phyloP scores from a whole-genome alignment of 2,329 filamentous ascomycete genomes.

The Dichotomopilus funicola region DNA sequence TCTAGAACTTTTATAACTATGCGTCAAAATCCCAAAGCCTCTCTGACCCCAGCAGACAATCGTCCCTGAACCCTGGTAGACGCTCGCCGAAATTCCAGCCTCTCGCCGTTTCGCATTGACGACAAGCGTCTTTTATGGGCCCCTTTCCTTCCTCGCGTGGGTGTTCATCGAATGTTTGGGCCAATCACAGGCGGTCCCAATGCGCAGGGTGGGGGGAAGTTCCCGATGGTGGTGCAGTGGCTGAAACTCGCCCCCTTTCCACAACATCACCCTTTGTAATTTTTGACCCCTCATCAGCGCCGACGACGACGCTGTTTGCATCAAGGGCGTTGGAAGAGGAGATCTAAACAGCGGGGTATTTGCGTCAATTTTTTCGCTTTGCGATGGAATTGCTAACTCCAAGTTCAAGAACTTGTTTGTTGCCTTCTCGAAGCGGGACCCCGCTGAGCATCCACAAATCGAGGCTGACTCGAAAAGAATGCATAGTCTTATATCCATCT shows the following conservation, averaged over 20 bases:
- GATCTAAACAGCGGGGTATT: too few species aligned
- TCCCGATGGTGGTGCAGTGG: constrained; percentile 1
- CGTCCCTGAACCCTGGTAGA: not conserved
- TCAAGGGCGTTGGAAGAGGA: too few species aligned
- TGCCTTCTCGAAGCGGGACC: too few species aligned
- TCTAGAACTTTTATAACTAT: not conserved
- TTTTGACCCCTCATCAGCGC: not conserved
- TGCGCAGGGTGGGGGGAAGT: constrained; percentile 5
- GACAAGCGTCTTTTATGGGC: not conserved
- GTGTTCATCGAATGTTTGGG: not conserved
- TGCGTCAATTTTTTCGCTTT: too few species aligned
- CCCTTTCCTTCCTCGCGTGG: not conserved
- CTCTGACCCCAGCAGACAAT: not conserved
- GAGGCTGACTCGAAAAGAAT: too few species aligned
- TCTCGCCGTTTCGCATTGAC: constrained; percentile 12
- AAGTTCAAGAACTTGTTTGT: too few species aligned
- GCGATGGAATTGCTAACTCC: too few species aligned
- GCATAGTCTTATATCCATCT: too few species aligned
- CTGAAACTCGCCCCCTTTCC: constrained; percentile 18
- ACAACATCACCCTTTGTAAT: constrained; percentile 8
- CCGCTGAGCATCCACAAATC: too few species aligned
- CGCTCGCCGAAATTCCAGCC: not conserved
- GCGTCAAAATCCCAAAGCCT: not conserved
- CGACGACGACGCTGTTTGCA: too few species aligned
- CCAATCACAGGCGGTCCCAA: constrained; percentile 17